Evolutionary conservation across 2,329 filamentous ascomycete species (phyloP).

Genomic region (Cladophialophora yegresii): DNA sequence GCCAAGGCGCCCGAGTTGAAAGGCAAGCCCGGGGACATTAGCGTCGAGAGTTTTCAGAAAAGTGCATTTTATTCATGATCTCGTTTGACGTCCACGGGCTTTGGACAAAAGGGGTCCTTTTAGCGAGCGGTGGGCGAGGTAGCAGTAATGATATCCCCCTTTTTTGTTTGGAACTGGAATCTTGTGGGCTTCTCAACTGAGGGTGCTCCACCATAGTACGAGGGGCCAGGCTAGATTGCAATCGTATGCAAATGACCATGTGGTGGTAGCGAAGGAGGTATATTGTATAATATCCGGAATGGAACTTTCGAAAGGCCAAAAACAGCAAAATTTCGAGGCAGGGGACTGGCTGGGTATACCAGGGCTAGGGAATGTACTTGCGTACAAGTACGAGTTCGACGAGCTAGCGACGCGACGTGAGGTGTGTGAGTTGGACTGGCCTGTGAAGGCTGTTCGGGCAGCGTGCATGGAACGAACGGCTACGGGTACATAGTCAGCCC

Average conservation of each 20-base stretch:
- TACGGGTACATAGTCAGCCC: too few species aligned
- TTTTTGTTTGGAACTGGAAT: too few species aligned
- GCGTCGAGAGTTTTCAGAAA: constrained; percentile 70
- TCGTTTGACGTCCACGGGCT: background rate
- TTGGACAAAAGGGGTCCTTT: background rate
- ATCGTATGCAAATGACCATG: background rate
- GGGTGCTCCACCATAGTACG: background rate
- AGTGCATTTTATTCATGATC: constrained; percentile 65
- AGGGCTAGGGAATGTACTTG: background rate
- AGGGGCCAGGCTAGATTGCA: background rate
- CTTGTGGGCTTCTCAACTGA: background rate
- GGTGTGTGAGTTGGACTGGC: too few species aligned
- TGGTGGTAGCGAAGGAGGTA: background rate
- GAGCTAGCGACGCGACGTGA: too few species aligned
- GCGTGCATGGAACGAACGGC: too few species aligned
- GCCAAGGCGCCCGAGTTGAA: constrained; percentile 52
- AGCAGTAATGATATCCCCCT: background rate
- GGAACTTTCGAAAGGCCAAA: background rate
- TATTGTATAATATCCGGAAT: too few species aligned
- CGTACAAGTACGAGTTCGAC: too few species aligned
- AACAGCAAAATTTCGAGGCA: background rate
- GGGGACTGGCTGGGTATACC: background rate
- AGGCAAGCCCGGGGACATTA: constrained; percentile 65
- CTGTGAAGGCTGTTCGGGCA: too few species aligned
- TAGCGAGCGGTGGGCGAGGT: background rate